phyloP scores from a whole-genome alignment of 805 yeast species.

The Metschnikowia anglica region DNA sequence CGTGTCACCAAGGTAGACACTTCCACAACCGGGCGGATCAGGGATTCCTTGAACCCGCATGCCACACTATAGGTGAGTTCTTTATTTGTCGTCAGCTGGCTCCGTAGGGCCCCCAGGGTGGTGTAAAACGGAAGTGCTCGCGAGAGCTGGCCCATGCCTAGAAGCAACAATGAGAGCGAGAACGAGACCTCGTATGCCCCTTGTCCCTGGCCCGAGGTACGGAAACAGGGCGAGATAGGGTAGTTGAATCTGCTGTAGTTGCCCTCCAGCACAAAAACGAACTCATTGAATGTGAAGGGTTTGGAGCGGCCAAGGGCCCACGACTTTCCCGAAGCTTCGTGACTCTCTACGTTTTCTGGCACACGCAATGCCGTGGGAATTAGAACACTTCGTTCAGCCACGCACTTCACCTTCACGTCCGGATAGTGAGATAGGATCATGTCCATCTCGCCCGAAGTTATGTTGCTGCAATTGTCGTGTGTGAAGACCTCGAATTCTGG shows the following conservation, averaged over 20 bases:
- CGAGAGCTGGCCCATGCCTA: constrained; percentile 4
- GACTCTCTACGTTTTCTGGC: constrained; percentile 1
- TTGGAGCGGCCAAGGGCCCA: background rate
- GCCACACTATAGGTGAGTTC: constrained; percentile 10
- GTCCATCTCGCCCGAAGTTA: constrained; percentile 8
- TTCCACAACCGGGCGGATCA: constrained; percentile 15
- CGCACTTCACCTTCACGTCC: constrained; percentile 15
- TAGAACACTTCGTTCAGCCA: constrained; percentile 13
- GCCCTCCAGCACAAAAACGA: constrained; percentile 4
- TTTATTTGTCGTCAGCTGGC: background rate
- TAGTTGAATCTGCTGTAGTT: constrained; percentile 1
- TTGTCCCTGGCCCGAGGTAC: constrained; percentile 5
- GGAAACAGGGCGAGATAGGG: constrained; percentile 15
- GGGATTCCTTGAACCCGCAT: constrained; percentile 9
- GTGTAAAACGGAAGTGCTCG: constrained; percentile 8
- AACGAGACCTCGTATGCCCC: constrained; percentile 9
- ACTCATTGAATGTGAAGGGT: constrained; percentile 5
- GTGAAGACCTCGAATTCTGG: constrained; percentile 3
- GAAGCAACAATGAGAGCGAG: constrained; percentile 2
- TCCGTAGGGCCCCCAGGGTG: background rate
- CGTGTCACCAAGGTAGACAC: constrained; percentile 6
- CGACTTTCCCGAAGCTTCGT: background rate
- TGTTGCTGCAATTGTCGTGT: constrained; percentile 12
- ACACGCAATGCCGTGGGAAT: constrained; percentile 11
- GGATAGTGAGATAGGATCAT: constrained; percentile 13